phyloP scores from a whole-genome alignment of 441 rosid species.

The Melastoma candidum region DNA sequence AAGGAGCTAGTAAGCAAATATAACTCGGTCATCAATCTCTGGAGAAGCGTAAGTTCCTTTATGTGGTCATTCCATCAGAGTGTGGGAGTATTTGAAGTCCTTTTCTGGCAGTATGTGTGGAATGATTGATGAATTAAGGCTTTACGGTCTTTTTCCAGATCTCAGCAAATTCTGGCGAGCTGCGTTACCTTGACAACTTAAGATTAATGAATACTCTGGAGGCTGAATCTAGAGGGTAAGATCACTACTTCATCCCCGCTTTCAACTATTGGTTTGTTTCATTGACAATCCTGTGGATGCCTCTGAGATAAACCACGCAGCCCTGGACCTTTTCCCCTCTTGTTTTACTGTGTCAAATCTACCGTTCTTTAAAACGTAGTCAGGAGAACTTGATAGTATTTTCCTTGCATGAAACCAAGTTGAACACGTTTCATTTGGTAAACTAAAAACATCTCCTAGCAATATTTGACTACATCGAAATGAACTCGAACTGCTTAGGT shows the following conservation, averaged over 20 bases:
- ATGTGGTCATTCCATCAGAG: not conserved
- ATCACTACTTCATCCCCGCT: not conserved
- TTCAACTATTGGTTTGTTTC: not conserved
- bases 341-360: not conserved
- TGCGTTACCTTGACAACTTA: constrained; percentile 77
- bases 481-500: no score
- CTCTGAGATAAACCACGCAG: not conserved
- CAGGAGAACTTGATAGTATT: no score
- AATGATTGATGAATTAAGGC: not conserved
- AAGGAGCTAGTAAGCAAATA: constrained; percentile 77
- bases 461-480: no score
- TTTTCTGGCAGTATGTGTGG: not conserved
- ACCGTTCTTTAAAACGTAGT: no score
- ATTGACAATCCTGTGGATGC: not conserved
- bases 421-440: no score
- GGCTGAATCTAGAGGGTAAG: constrained; percentile 69
- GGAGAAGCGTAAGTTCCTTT: constrained; percentile 76
- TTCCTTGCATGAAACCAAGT: no score
- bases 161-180: constrained; percentile 62
- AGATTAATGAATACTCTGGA: constrained; percentile 61
- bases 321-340: no score
- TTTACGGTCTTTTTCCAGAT: constrained; percentile 30
- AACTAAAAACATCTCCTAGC: no score
- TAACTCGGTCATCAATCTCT: constrained; percentile 70
- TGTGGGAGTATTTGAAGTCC: not conserved